Conservation (phyloP, 106 monocot genomes). For the Allium cepa region DNA sequence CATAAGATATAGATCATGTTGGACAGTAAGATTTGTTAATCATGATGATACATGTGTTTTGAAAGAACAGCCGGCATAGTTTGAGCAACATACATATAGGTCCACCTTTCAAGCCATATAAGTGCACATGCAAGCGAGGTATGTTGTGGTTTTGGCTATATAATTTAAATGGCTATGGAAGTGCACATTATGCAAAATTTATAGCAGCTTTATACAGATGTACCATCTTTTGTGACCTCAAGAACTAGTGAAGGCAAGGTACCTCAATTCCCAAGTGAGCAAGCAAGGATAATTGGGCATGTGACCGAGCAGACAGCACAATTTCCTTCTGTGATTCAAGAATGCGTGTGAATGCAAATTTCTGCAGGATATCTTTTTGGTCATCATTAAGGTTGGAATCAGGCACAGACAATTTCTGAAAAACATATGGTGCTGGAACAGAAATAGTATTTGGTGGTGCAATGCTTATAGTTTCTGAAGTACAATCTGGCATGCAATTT, state of each 20-base stretch:
- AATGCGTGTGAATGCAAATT: conserved; percentile 59
- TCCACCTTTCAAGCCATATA: no score
- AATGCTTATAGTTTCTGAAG: conserved; percentile 35
- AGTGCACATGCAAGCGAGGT: no score
- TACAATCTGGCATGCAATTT: conserved; percentile 19
- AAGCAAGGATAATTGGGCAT: conserved; percentile 62
- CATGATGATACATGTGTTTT: no score
- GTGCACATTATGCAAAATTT: background rate
- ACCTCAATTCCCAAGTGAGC: conserved; percentile 88
- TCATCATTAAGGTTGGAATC: conserved; percentile 61
- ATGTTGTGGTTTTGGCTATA: background rate
- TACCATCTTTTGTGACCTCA: background rate
- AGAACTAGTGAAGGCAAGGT: background rate
- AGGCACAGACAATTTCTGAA: conserved; percentile 63
- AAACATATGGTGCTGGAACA: conserved; percentile 24
- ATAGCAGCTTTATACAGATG: background rate
- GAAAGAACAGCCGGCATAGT: no score
- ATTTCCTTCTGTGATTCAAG: conserved; percentile 73
- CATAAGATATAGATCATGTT: no score
- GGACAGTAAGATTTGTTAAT: no score
- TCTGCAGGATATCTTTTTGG: conserved; percentile 78
- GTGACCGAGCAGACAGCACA: conserved; percentile 37
- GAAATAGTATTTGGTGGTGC: conserved; percentile 18
- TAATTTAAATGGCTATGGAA: background rate
- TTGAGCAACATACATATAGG: no score